A percentile compares a stretch with the other conserved stretches of the same genome.
phyloP scores from a whole-genome alignment of 805 yeast genomes.

The Saturnispora halmiae region DNA sequence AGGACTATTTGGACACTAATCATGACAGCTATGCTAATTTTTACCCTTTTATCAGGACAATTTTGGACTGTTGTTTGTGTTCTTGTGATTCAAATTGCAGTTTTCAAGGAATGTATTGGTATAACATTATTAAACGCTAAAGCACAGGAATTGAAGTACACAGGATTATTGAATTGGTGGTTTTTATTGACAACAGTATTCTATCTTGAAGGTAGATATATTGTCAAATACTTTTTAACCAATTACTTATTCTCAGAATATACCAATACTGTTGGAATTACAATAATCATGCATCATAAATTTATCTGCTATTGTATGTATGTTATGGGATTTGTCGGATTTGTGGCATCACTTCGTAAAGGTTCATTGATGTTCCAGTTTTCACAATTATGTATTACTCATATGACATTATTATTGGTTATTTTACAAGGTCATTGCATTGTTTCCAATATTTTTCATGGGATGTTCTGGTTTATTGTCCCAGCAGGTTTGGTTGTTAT shows the following conservation, averaged over 20 bases:
- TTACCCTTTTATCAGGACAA: constrained; percentile 75
- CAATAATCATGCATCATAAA: constrained; percentile 53
- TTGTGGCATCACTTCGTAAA: constrained; percentile 80
- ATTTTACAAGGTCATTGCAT: constrained; percentile 92
- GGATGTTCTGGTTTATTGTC: constrained; percentile 87
- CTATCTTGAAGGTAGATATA: constrained; percentile 79
- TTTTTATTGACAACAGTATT: constrained; percentile 79
- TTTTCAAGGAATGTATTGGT: constrained; percentile 85
- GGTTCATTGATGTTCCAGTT: constrained; percentile 89
- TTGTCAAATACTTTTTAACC: constrained; percentile 45
- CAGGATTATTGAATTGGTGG: constrained; percentile 86
- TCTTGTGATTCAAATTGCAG: constrained; percentile 64
- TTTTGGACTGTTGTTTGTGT: constrained; percentile 68
- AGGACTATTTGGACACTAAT: constrained; percentile 91
- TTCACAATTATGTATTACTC: constrained; percentile 87
- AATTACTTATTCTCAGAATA: constrained; percentile 23
- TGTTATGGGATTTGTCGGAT: constrained; percentile 79
- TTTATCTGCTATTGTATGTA: constrained; percentile 78
- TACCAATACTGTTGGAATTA: constrained; percentile 22
- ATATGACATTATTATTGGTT: constrained; percentile 82
- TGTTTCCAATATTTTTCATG: constrained; percentile 79
- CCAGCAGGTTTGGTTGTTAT: constrained; percentile 89
- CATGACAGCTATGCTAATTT: constrained; percentile 70
- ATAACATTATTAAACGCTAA: constrained; percentile 74
- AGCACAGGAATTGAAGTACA: constrained; percentile 72